Base-by-base conservation (phyloP, 345 rosid genomes). In the Eucalyptus regnans region DNA sequence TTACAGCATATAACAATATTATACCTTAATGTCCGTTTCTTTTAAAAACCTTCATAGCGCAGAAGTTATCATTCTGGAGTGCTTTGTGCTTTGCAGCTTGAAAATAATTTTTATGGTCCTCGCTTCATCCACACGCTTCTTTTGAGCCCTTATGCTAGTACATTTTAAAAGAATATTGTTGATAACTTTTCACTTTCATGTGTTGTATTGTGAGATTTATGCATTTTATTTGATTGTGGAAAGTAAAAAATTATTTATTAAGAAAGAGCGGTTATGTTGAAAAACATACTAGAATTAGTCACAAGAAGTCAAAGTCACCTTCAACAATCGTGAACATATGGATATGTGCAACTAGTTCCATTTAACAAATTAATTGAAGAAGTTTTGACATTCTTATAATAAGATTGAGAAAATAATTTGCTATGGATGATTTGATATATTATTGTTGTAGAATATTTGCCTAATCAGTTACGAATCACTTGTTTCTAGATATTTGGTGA, bases 201-300 rank as follows among this genome's bases (percentile, higher is more conserved):
- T 20, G 1, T 56, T 23, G 27, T 1, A 56, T 56, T 2, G 62
- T 8, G 62, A 56, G 62, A 22, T 27, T 9, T 22, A 20, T 56
- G 27, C 62, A 15, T 66, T 15, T 15, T 31, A 66, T 66, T 8
- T 16, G 6, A 15, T 66, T 31, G 79, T 16, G 2, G 20, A 66
- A 0, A n/a, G 20, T 5, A 11, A 5, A 27, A 11, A 5, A 27
- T 27, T 25, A 29, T 60, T 27, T 10, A 27, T 60, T 60, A 60
- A 25, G n/a, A 25, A 60, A 27, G 0, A 60, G 31, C 8, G 13
- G 0, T 12, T 27, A 60, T 5, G 0, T 60, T 11, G 8, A 27
- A 12, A 66, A 66, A 66, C 31, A 60, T 60, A 60, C 2, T 60
- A 60, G n/a, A 60, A 60, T 25, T 27, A 25, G 15, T 60, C n/a